Base-by-base conservation (phyloP, 1,284 basidiomycete species). In the Cutaneotrichosporon mucoides region DNA sequence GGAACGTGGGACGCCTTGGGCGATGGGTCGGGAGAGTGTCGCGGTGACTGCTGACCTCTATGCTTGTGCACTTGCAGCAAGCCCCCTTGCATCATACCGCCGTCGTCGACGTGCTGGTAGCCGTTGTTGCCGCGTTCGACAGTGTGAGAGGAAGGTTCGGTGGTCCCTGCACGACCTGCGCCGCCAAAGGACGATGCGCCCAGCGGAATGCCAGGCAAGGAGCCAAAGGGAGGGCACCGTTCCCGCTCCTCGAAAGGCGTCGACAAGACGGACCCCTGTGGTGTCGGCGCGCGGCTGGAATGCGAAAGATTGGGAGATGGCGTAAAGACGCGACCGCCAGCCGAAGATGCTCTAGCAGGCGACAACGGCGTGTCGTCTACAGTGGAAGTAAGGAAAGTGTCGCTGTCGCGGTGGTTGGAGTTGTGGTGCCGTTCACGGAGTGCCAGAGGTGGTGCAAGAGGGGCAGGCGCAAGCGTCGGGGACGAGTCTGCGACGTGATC, bases 401-500 rank as follows among this genome's bases (percentile, higher is more conserved):
- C 46, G 34, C 13, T 12, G 10, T 48, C 46, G 8, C 5, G 34
- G 33, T 36, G 10, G 11, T 36, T 36, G 38, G 38, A 8, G 38
- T 24, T 24, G n/a, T n/a, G n/a, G n/a, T n/a, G 44, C 44, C 15
- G 16, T 8, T 16, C 33, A 24, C 44, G 16, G 24, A 45, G 33
- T 6, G 2, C 46, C 34, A 34, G 33, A 35, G 46, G n/a, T 10
- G 40, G 41, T 43, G 41, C 16, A 11, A 43, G 6, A 15, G 51
- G 24, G 40, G 38, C n/a, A 5, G 51, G 41, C 11, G 41, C 51
- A 13, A 53, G 40, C 4, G 41, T 53, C 8, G 51, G 51, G 2
- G 51, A 53, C 24, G 43, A 41, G 41, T 53, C 51, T 42, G 51
- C 51, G 33, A 48, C 46, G 46, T 24, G 46, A 12, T 48, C 46